Evolutionary conservation across 805 yeast genomes (phyloP).

Genomic region (Pichia membranifaciens): DNA sequence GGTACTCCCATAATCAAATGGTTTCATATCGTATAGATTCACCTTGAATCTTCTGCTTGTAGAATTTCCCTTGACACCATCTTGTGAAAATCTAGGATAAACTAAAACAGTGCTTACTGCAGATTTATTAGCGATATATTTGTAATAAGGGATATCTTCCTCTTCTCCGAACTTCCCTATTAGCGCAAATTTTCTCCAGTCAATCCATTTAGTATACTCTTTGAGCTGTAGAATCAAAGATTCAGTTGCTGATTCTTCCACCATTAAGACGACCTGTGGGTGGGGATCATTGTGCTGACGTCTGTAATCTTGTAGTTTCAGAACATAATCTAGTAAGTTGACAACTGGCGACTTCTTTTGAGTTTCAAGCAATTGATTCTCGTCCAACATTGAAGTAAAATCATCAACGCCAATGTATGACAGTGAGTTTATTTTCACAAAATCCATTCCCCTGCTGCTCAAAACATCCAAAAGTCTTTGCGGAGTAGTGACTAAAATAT

Average conservation of each 20-base stretch:
- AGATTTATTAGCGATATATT: constrained; percentile 20
- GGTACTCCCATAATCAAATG: constrained; percentile 22
- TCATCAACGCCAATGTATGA: constrained; percentile 31
- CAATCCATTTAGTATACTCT: constrained; percentile 44
- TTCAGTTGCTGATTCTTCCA: constrained; percentile 31
- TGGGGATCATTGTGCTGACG: constrained; percentile 29
- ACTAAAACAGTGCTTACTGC: constrained; percentile 23
- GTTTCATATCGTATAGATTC: constrained; percentile 22
- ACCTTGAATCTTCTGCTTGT: constrained; percentile 18
- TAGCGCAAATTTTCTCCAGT: constrained; percentile 28
- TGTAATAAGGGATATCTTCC: constrained; percentile 19
- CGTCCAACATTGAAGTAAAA: constrained; percentile 28
- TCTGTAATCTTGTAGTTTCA: constrained; percentile 29
- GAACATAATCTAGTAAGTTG: constrained; percentile 27
- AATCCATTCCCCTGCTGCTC: constrained; percentile 30
- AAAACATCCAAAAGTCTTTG: constrained; percentile 32
- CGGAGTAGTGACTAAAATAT: constrained; percentile 31
- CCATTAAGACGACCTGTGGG: constrained; percentile 27
- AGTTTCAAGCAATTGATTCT: constrained; percentile 13
- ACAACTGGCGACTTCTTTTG: constrained; percentile 26
- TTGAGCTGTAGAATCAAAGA: constrained; percentile 47
- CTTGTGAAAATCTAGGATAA: constrained; percentile 15
- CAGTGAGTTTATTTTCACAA: constrained; percentile 24
- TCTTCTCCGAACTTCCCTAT: constrained; percentile 23
- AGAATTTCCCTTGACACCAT: constrained; percentile 1